These are phyloP conservation scores for Xylariaceae sp. DNA, from an alignment of 2,329 filamentous ascomycete genomes.

Conservation along the genomic window DNA sequence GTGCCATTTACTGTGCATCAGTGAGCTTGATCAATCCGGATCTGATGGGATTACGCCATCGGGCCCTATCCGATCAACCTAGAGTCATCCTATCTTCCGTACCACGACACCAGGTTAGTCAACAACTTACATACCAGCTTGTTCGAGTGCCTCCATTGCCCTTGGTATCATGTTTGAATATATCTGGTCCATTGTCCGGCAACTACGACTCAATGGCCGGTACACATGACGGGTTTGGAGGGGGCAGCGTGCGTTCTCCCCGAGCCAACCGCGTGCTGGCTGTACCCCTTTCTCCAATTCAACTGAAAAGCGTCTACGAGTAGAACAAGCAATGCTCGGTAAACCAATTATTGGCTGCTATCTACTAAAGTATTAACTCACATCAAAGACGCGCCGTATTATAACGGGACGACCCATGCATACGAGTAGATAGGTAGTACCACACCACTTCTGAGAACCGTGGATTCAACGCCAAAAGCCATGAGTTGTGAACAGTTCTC, in stretches of 20 bases:
- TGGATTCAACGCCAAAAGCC: not conserved
- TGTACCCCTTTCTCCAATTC: slow-evolving; percentile 7
- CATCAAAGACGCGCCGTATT: not conserved
- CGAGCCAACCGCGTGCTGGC: slow-evolving; percentile 9
- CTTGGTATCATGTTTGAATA: slow-evolving; percentile 15
- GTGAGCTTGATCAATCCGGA: not conserved
- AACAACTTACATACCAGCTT: slow-evolving; percentile 11
- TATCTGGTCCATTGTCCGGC: slow-evolving; percentile 21
- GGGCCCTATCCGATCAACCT: not conserved
- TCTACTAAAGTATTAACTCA: not conserved
- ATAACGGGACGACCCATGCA: not conserved
- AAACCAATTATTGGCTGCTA: slow-evolving; percentile 4
- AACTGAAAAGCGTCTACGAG: not conserved
- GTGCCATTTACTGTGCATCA: not conserved
- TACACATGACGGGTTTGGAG: slow-evolving; percentile 8
- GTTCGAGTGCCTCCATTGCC: slow-evolving; percentile 6
- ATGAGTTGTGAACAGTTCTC: not conserved
- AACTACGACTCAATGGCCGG: slow-evolving; percentile 29
- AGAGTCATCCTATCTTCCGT: slow-evolving; percentile 17
- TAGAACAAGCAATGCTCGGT: not conserved
- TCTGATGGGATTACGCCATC: not conserved
- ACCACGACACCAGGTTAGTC: slow-evolving; percentile 19
- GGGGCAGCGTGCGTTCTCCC: slow-evolving; percentile 1
- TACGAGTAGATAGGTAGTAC: not conserved
- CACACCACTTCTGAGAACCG: not conserved